A percentile compares a stretch with the other conserved stretches of the same genome.
phyloP scores from a whole-genome alignment of 2,329 filamentous ascomycete genomes.

The Colletotrichum eleusines region DNA sequence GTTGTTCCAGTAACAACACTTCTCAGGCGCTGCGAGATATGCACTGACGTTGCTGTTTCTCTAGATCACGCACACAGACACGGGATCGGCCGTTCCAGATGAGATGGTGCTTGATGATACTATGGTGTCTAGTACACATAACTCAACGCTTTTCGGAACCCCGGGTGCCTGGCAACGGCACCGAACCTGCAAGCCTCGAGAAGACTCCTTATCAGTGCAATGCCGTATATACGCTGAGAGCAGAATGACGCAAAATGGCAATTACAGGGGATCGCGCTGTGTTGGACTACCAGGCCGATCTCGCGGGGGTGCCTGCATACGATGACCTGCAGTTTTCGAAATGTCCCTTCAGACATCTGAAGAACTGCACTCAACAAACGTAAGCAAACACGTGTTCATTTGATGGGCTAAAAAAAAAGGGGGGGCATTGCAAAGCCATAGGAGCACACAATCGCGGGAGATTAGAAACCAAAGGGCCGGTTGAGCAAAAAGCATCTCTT shows the following conservation, averaged over 20 bases:
- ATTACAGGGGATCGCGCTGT: background rate
- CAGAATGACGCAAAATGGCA: background rate
- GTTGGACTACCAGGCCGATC: background rate
- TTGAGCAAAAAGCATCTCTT: background rate
- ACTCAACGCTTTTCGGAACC: background rate
- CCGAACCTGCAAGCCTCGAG: background rate
- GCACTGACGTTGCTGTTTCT: background rate
- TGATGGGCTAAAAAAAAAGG: background rate
- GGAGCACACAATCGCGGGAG: background rate
- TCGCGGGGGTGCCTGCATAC: background rate
- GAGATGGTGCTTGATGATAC: background rate
- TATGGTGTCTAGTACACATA: background rate
- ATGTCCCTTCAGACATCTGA: conserved; percentile 15
- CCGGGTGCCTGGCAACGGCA: background rate
- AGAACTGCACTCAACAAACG: conserved; percentile 12
- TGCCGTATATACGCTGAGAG: background rate
- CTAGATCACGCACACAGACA: conserved; percentile 2
- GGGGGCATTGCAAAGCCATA: background rate
- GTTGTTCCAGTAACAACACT: background rate
- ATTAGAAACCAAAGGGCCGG: background rate
- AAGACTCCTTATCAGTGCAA: background rate
- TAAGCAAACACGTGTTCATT: conserved; percentile 1
- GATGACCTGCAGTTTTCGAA: conserved; percentile 2
- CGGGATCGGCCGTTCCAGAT: background rate
- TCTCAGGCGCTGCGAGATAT: background rate